These are phyloP conservation scores for Eruca vesicaria DNA, from an alignment of 441 rosid genomes.

Conservation along the genomic window DNA sequence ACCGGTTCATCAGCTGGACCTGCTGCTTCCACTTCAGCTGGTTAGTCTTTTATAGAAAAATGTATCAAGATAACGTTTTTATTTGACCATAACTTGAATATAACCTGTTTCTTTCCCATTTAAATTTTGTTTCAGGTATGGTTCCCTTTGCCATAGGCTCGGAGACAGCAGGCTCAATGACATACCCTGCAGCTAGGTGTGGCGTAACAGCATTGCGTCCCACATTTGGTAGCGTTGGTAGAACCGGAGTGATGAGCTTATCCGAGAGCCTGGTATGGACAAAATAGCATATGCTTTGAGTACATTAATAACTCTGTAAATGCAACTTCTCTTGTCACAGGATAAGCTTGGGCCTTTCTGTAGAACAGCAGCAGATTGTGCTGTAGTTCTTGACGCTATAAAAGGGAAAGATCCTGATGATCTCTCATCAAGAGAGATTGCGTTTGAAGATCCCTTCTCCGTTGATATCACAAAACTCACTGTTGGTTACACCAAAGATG, in stretches of 20 bases:
- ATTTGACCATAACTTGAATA: background rate
- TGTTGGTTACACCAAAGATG: constrained; percentile 84
- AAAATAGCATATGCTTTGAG: background rate
- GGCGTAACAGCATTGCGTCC: constrained; percentile 90
- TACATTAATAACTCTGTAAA: background rate
- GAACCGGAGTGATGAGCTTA: constrained; percentile 92
- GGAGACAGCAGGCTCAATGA: constrained; percentile 89
- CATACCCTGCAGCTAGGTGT: constrained; percentile 83
- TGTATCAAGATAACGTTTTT: constrained; percentile 5
- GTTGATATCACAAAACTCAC: constrained; percentile 75
- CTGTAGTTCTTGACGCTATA: constrained; percentile 61
- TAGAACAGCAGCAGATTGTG: constrained; percentile 73
- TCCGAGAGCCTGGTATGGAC: constrained; percentile 73
- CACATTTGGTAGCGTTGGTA: constrained; percentile 80
- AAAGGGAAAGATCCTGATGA: constrained; percentile 84
- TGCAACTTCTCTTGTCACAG: constrained; percentile 37
- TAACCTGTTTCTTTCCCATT: background rate
- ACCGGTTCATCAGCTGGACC: constrained; percentile 97
- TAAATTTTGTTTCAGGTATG: constrained; percentile 46
- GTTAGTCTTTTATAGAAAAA: constrained; percentile 34
- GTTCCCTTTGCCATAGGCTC: constrained; percentile 97
- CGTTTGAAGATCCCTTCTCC: constrained; percentile 64
- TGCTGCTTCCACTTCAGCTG: constrained; percentile 89
- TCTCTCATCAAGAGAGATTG: constrained; percentile 73
- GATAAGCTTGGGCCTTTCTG: constrained; percentile 96